These are phyloP conservation scores for Triangularia verruculosa DNA, from an alignment of 2,329 filamentous ascomycete genomes.

Conservation along the genomic window DNA sequence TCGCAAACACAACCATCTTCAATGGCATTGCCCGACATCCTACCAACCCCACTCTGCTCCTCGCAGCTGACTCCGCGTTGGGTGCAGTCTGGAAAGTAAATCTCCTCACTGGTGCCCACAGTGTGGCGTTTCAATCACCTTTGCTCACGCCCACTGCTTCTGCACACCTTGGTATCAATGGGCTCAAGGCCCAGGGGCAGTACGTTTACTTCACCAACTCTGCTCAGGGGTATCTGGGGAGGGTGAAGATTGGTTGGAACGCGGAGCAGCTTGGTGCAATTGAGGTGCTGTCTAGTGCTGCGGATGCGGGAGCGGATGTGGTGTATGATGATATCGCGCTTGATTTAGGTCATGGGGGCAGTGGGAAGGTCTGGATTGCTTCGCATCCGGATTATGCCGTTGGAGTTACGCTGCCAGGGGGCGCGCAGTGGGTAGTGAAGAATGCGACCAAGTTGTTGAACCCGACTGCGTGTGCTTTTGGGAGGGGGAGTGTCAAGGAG, in stretches of 20 bases:
- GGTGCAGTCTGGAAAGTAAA: slow-evolving; percentile 23
- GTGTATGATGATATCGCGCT: slow-evolving; percentile 25
- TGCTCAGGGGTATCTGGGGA: slow-evolving; percentile 18
- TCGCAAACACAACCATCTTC: slow-evolving; percentile 22
- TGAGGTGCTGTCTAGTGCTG: slow-evolving; percentile 7
- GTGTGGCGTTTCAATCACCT: slow-evolving; percentile 16
- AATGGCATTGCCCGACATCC: slow-evolving; percentile 23
- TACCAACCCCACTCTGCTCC: slow-evolving; percentile 11
- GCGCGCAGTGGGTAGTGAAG: slow-evolving; percentile 18
- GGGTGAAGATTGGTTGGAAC: slow-evolving; percentile 8
- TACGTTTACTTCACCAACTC: slow-evolving; percentile 25
- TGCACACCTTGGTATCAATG: slow-evolving; percentile 23
- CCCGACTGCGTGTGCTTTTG: slow-evolving; percentile 18
- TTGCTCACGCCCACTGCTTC: slow-evolving; percentile 18
- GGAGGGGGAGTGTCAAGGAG: slow-evolving; percentile 15
- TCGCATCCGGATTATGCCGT: slow-evolving; percentile 21
- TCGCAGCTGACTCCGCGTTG: slow-evolving; percentile 22
- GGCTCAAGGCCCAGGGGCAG: slow-evolving; percentile 12
- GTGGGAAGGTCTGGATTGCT: slow-evolving; percentile 18
- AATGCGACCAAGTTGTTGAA: slow-evolving; percentile 15
- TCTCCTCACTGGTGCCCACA: slow-evolving; percentile 13
- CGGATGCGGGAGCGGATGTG: slow-evolving; percentile 14
- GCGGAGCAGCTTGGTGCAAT: slow-evolving; percentile 6
- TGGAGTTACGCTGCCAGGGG: slow-evolving; percentile 1
- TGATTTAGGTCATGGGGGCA: neutral